Base-by-base conservation (phyloP, 179 eudicot species). In the Corrigiola litoralis region DNA sequence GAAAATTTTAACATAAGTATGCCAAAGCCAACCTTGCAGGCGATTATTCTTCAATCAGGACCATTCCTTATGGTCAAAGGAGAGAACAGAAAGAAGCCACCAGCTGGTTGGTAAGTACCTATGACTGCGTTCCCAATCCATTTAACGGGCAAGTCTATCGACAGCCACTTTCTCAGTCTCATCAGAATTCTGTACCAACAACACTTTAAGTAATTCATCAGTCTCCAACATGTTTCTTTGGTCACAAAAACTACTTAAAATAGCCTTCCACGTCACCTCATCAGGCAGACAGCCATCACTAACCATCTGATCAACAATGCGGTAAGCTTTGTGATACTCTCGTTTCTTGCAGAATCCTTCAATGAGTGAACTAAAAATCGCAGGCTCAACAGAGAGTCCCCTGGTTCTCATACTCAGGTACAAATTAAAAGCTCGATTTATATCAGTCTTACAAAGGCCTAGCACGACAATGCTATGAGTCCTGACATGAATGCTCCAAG, bases 271-370 rank as follows among this genome's bases (percentile, higher is more conserved):
- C 42, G 72, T 75, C 62, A 47, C 86, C 79, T 79, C 66, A 46
- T 75, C 78, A 34, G 98, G 98, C 69, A 79, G 54, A 77, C 97
- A 92, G 33, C 98, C 97, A 79, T 90, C 89, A 65, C 77, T 18
- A 55, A 87, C 78, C 97, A 92, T 90, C 78, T 92, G 97, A 33
- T 84, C 77, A 51, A 87, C 31, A 63, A 87, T 52, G 14, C 74
- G 78, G 50, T 71, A 79, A 66, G 82, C 87, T 78, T 82, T 87
- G 57, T 82, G 78, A 66, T 82, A 40, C 38, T 87, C 90, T 36
- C 90, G 82, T 73, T 75, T 84, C 79, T 82, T 76, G 76, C 94
- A 84, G 51, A 73, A 84, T 53, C 66, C 73, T 36, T 67, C 66
- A 21, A 90, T 56, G 49, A 92, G 82, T 48, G 75, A 71, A 58